phyloP scores from a whole-genome alignment of 2,329 filamentous ascomycete genomes.

The Neurospora sp. region DNA sequence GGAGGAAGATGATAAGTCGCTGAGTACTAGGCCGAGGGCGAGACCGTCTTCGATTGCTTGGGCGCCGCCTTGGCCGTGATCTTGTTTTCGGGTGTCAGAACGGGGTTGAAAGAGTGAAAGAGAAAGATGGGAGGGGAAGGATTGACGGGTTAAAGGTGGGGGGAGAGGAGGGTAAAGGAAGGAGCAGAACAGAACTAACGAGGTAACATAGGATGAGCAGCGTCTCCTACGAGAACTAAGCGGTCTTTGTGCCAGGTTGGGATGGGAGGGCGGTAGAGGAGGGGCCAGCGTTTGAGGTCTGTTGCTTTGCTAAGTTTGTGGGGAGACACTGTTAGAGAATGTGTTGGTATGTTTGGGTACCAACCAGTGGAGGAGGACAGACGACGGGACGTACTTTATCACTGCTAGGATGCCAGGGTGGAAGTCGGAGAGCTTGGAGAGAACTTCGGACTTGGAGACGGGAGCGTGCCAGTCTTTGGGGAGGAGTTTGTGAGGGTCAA shows the following conservation, averaged over 20 bases:
- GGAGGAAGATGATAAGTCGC: constrained; percentile 2
- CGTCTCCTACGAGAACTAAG: constrained; percentile 26
- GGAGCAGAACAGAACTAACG: constrained; percentile 14
- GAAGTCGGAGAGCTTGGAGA: constrained; percentile 20
- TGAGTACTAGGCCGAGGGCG: constrained; percentile 14
- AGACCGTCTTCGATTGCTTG: constrained; percentile 20
- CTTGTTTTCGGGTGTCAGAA: neutral
- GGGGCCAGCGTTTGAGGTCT: constrained; percentile 25
- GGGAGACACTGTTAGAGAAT: too few species aligned
- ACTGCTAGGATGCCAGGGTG: constrained; percentile 18
- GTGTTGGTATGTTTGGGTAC: too few species aligned
- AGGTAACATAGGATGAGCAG: constrained; percentile 29
- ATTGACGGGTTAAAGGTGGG: too few species aligned
- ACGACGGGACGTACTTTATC: constrained; percentile 16
- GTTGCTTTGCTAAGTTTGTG: constrained; percentile 19
- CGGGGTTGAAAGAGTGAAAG: too few species aligned
- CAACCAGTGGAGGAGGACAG: too few species aligned
- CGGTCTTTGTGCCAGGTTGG: constrained; percentile 22
- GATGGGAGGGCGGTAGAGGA: constrained; percentile 25
- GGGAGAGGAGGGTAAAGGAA: too few species aligned
- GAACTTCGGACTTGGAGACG: constrained; percentile 20
- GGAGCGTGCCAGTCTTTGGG: constrained; percentile 22
- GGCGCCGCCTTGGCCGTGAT: constrained; percentile 20
- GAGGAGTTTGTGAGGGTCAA: neutral
- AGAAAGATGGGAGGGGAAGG: too few species aligned